phyloP scores from a whole-genome alignment of 768 basidiomycete species.

The Boletus sensibilis region DNA sequence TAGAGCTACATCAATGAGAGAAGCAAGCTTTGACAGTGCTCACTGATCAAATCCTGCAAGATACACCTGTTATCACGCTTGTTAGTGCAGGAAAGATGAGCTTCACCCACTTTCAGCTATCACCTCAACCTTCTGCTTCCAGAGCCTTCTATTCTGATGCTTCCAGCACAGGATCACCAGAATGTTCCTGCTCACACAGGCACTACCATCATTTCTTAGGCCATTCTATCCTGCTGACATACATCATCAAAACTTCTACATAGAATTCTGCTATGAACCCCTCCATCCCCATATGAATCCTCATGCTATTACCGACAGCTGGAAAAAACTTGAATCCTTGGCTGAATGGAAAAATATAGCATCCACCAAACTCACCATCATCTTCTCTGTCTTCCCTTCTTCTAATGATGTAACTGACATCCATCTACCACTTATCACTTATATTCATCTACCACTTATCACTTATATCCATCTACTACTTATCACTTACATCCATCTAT shows the following conservation, averaged over 20 bases:
- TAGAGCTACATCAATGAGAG: constrained; percentile 6
- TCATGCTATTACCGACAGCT: not conserved
- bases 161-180: too few species aligned
- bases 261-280: not conserved
- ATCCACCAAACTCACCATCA: not conserved
- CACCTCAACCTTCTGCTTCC: too few species aligned
- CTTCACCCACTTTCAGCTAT: too few species aligned
- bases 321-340: not conserved
- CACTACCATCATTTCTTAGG: too few species aligned
- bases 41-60: constrained; percentile 20
- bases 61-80: not conserved
- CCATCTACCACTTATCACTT: too few species aligned
- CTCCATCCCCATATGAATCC: constrained; percentile 6
- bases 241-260: not conserved
- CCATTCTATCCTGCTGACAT: too few species aligned
- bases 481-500: too few species aligned
- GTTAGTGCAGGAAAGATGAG: not conserved
- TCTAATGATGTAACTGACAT: too few species aligned
- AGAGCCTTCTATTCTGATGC: too few species aligned
- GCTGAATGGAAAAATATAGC: not conserved
- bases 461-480: too few species aligned
- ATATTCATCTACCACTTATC: too few species aligned
- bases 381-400: not conserved
- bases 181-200: too few species aligned
- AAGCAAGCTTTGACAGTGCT: not conserved